Evolutionary conservation across 2,329 filamentous ascomycete species (phyloP), one percentile per base, ranked within the genome.

Genomic region (Amesomyces nigricolor): DNA sequence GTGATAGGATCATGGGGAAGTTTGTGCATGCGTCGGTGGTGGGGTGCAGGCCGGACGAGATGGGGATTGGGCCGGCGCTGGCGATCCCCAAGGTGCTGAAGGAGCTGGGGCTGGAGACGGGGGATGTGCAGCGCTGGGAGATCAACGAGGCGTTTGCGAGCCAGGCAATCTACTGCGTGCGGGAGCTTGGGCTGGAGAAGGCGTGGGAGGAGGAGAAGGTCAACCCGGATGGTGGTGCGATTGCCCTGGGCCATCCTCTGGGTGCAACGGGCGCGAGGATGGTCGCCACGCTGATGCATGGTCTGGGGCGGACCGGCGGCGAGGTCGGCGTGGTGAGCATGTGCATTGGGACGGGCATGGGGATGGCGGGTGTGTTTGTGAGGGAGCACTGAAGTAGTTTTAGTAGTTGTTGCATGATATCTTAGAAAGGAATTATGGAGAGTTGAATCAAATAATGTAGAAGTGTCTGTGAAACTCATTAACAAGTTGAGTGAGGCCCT

Each of bases 201-300:
- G 81, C 66, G 62, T 83, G 77, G 73, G 79, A 85, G 63, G 72
- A 81, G 53, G 82, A 81, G 7, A 86, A 81, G 72, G 87, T 96
- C 16, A 97, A 97, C 72, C 90, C 90, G 0, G 91, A 95, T 65
- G 92, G 92, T 58, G 91, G 92, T 32, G 92, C 91, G 2, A 96
- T 96, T 70, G 91, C 92, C n/a, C 74, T 96, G 22, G 92, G 92
- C 1, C 92, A 96, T 70, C 91, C 91, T 5, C 78, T 96, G 1
- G 91, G 92, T 46, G 91, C 91, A 32, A 96, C 91, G 5, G 90
- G 89, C 35, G 89, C 88, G 30, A 78, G 91, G 62, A 87, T 95
- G 79, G 73, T 91, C 64, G 83, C 83, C 47, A 92, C 88, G 49
- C 70, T 92, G 62, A 63, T 78, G 64, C 81, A 75, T 68, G 95